Conservation (phyloP, 768 basidiomycete species). For the Cantharellus cinnabarinus region DNA sequence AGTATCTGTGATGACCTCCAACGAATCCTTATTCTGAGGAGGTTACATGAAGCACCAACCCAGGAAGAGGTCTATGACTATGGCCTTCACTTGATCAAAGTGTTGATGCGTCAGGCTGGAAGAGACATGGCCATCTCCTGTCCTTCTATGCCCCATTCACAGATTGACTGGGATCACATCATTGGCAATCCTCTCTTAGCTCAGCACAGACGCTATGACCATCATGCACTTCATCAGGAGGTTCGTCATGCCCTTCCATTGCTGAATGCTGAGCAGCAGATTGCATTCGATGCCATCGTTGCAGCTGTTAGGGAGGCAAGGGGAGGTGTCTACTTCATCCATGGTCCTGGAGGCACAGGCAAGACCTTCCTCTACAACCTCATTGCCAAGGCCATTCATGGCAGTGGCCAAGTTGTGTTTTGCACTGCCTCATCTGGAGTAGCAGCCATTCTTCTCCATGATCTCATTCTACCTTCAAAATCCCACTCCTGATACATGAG, state of each 20-base stretch:
- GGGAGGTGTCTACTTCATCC: constrained; percentile 20
- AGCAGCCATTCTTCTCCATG: constrained; percentile 23
- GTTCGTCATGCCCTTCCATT: constrained; percentile 3
- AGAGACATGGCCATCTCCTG: constrained; percentile 12
- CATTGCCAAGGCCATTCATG: constrained; percentile 15
- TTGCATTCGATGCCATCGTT: too few species aligned
- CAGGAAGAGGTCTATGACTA: constrained; percentile 21
- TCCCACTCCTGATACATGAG: constrained; percentile 21
- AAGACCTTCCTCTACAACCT: constrained; percentile 27
- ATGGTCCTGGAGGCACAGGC: constrained; percentile 25
- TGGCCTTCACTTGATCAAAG: constrained; percentile 26
- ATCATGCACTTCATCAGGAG: neutral
- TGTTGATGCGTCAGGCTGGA: constrained; percentile 12
- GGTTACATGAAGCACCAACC: constrained; percentile 13
- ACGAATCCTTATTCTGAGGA: neutral
- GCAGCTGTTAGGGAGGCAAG: too few species aligned
- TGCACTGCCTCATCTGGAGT: constrained; percentile 34
- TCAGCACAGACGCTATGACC: constrained; percentile 9
- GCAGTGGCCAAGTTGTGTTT: constrained; percentile 18
- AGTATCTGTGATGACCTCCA: constrained; percentile 26
- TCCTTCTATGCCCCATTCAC: constrained; percentile 4
- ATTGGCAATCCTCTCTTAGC: constrained; percentile 10
- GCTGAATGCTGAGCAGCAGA: constrained; percentile 18
- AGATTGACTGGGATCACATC: constrained; percentile 1
- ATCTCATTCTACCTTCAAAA: constrained; percentile 29